Conservation (phyloP, 139 green algal species). For the Nannochloris sp. region DNA sequence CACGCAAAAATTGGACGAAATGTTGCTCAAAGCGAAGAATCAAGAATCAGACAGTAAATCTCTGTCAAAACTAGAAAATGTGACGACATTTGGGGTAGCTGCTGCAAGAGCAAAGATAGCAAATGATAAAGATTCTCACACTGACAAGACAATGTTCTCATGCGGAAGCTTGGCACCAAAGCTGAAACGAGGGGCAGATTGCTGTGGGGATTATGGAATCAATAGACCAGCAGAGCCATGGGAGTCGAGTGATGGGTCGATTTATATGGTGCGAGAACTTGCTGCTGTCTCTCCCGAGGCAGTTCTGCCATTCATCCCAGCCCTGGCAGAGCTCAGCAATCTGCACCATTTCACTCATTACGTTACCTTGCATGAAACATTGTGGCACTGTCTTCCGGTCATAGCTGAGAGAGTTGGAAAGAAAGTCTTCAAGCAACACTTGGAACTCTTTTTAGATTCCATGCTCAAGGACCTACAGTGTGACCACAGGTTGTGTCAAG, state of each 20-base stretch:
- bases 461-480: slow-evolving; percentile 60
- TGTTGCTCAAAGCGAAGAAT: slow-evolving; percentile 53
- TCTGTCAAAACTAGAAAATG: slow-evolving; percentile 51
- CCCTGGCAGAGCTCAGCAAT: slow-evolving; percentile 48
- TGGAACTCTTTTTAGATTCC: slow-evolving; percentile 62
- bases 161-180: slow-evolving; percentile 58
- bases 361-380: slow-evolving; percentile 60
- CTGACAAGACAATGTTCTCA: slow-evolving; percentile 65
- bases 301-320: slow-evolving; percentile 44
- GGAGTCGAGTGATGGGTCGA: slow-evolving; percentile 80
- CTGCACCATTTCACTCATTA: slow-evolving; percentile 54
- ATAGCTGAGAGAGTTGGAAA: slow-evolving; percentile 62
- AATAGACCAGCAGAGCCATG: slow-evolving; percentile 62
- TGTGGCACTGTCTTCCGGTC: slow-evolving; percentile 61
- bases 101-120: slow-evolving; percentile 17
- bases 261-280: slow-evolving; percentile 73
- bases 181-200: slow-evolving; percentile 32
- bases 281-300: slow-evolving; percentile 21
- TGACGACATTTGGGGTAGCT: slow-evolving; percentile 57
- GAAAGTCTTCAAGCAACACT: slow-evolving; percentile 57
- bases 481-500: slow-evolving; percentile 54
- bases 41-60: slow-evolving; percentile 45
- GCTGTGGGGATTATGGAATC: slow-evolving; percentile 82
- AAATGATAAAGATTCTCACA: slow-evolving; percentile 42
- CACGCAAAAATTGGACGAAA: slow-evolving; percentile 22